Evolutionary conservation across 2,329 filamentous ascomycete species (phyloP).

Genomic region (Colletotrichum lini): DNA sequence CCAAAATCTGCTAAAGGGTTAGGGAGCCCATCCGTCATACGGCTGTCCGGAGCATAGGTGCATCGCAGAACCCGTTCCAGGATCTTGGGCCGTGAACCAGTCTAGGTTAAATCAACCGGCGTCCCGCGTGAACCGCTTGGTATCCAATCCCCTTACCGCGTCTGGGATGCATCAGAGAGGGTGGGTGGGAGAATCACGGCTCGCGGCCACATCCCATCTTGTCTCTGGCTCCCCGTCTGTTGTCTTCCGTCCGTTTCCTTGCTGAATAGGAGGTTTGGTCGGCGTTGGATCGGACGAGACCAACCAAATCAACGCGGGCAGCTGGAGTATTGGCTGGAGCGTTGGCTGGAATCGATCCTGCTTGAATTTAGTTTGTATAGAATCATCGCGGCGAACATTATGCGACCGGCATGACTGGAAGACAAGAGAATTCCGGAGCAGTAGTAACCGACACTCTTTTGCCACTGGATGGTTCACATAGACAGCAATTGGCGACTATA

Average conservation of each 20-base stretch:
- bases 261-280: slow-evolving; percentile 8
- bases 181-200: slow-evolving; percentile 8
- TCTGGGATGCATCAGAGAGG: slow-evolving; percentile 20
- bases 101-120: slow-evolving; percentile 30
- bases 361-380: slow-evolving; percentile 18
- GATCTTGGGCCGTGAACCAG: slow-evolving; percentile 30
- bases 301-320: slow-evolving; percentile 15
- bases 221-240: slow-evolving; percentile 26
- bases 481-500: neutral
- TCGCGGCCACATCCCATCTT: slow-evolving; percentile 31
- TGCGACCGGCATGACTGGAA: slow-evolving; percentile 11
- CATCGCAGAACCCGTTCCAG: slow-evolving; percentile 33
- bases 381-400: slow-evolving; percentile 7
- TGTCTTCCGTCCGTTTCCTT: slow-evolving; percentile 34
- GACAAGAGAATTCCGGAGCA: slow-evolving; percentile 2
- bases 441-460: neutral
- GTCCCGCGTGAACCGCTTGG: slow-evolving; percentile 28
- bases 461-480: neutral
- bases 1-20: slow-evolving; percentile 11
- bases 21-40: slow-evolving; percentile 23
- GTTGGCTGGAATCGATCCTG: slow-evolving; percentile 7
- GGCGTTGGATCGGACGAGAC: slow-evolving; percentile 30
- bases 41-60: slow-evolving; percentile 28
- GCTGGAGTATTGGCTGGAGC: slow-evolving; percentile 14
- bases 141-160: neutral